A percentile compares a stretch with the other conserved stretches of the same genome.
Evolutionary conservation across 140 eudicot species (phyloP).

Genomic region (Flaveria floridana): DNA sequence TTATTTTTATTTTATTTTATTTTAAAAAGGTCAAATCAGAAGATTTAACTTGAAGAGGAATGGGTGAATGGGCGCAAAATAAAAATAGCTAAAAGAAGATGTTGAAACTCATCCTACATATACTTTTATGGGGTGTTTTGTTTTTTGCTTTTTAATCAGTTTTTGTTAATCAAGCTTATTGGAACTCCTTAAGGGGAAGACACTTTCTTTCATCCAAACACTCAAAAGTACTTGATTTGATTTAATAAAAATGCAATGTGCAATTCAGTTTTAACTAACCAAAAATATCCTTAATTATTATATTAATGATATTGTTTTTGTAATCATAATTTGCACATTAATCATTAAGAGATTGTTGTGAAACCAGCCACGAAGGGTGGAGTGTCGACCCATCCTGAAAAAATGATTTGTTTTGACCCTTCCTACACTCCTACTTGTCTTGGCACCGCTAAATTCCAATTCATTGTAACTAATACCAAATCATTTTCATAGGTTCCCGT

Average conservation of each 20-base stretch:
- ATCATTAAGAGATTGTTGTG: no score
- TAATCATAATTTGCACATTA: neutral
- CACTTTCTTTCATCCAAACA: neutral
- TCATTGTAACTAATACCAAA: neutral
- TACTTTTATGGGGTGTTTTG: neutral
- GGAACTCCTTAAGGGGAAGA: neutral
- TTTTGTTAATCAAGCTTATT: slow-evolving; percentile 1
- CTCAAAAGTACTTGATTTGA: neutral
- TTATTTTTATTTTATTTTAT: neutral
- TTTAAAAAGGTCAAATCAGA: neutral
- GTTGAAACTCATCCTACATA: neutral
- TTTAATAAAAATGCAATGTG: neutral
- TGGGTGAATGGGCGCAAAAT: neutral
- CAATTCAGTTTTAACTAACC: neutral
- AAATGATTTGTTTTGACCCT: neutral
- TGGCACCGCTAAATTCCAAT: neutral
- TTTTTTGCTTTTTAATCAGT: no score
- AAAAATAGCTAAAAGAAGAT: neutral
- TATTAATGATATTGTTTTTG: neutral
- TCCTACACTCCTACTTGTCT: neutral
- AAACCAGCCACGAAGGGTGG: neutral
- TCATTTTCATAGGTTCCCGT: slow-evolving; percentile 53
- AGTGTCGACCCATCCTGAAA: neutral
- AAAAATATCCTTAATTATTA: neutral
- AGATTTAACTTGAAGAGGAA: neutral